Evolutionary conservation across 208 protist species (phyloP), one percentile per base, ranked within the genome.

Genomic region (Leishmania amazonensis): DNA sequence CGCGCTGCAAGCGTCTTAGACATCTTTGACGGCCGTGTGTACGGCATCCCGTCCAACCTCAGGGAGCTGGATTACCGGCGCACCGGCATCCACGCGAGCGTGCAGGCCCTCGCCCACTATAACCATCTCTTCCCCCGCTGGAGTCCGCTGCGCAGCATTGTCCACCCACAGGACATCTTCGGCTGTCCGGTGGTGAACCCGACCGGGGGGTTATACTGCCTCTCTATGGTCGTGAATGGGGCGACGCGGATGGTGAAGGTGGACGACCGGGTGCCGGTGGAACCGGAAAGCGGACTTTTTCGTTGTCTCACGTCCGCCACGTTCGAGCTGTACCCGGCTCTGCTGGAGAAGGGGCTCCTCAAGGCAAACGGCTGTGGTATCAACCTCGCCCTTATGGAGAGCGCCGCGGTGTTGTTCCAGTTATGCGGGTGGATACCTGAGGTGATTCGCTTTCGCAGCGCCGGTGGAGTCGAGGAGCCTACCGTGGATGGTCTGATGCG

Each of bases 191-290:
- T 97, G 6, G 65, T 94, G 54, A 97, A 91, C 81, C 88, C 89
- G 51, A 71, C 78, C 13, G 91, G 88, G 53, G 94, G 94, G 11
- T 91, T 93, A 81, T 95, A 97, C 85, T 91, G 88, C 78, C 80
- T 97, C 31, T 91, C 93, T 65, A 89, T 97, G 85, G 83, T 96
- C 54, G 77, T 97, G 67, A 97, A 97, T 79, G 94, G 94, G 45
- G 87, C 88, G n/a, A 86, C 87, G 54, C 90, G 94, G 24, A 79
- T 95, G 53, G 90, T 97, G 28, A 88, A 89, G 68, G 85, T 97
- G 40, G 94, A 97, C 81, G 94, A 97, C 75, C 83, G 87, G 31
- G 86, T 97, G 49, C 90, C 92, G 13, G 85, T 89, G 70, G 85
- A 89, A 65, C 88, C 87, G 0, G 57, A 42, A 42, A 93, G 79